Evolutionary conservation across 805 yeast species (phyloP), one percentile per base, ranked within the genome.

Genomic region (Yamadazyma laniorum): DNA sequence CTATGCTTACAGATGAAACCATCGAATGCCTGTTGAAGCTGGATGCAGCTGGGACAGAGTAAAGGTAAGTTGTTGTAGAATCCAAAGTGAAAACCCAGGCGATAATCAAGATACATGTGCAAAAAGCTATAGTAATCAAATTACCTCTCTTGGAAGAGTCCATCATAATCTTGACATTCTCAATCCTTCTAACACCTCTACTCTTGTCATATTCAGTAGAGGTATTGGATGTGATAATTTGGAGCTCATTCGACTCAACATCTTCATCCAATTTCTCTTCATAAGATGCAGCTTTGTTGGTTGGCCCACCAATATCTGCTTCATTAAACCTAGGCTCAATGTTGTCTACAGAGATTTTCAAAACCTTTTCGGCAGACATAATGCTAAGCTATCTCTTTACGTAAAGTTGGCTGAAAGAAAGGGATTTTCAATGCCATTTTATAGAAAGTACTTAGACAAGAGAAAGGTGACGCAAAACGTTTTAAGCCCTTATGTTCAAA

Each of bases 1-100:
- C 62, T 37, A 56, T 54, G 21, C 35, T 25, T 22, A 56, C 22
- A 25, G 53, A 52, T 3, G 61, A 42, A 29, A 56, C 34, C 52
- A 49, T 48, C 2, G 61, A 48, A 39, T 52, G 58, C 19, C 40
- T 34, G 22, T 38, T 31, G 37, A 48, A 55, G 25, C 47, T 39
- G 8, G 58, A 51, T 9, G 58, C 46, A 14, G 59, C 59, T 40
- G 55, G 61, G n/a, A 73, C 70, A 12, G 52, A 47, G 39, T 63
- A 63, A 38, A 44, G 54, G 29, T 41, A 53, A 5, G 65, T 58
- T 25, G 70, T 62, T 4, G 55, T 40, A 7, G 48, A 41, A 38
- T 64, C 64, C 19, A 65, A 52, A 21, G 58, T 42, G 16, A 56
- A 44, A 19, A 51, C 49, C 65, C 63, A 61, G 4, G 61, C 49